Conservation (phyloP, 805 yeast genomes). For the Lachancea fermentati region DNA sequence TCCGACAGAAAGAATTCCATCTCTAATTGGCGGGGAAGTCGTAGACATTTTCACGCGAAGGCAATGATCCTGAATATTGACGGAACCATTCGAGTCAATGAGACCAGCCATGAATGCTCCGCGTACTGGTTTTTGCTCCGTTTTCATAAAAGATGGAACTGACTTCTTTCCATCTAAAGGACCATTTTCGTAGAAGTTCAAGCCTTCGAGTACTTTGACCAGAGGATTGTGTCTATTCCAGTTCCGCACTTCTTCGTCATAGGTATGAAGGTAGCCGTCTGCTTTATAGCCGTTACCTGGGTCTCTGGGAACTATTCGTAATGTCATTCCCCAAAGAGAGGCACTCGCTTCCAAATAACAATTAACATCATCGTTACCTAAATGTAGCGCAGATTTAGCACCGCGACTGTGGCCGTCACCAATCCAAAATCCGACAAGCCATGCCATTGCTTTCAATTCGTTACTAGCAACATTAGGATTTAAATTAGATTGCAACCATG, state of each 20-base stretch:
- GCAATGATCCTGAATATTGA: constrained; percentile 1
- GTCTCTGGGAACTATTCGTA: constrained; percentile 1
- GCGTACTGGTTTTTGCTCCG: constrained; percentile 7
- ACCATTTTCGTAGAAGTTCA: constrained; percentile 5
- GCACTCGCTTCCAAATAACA: constrained; percentile 2
- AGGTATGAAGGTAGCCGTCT: constrained; percentile 2
- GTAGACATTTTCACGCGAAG: constrained; percentile 4
- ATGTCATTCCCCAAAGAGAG: constrained; percentile 8
- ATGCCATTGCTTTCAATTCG: constrained; percentile 10
- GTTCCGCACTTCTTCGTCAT: background rate
- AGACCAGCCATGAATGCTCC: constrained; percentile 11
- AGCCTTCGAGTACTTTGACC: constrained; percentile 5
- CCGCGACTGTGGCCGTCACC: constrained; percentile 11
- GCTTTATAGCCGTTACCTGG: constrained; percentile 3
- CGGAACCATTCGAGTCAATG: constrained; percentile 10
- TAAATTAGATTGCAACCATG: constrained; percentile 7
- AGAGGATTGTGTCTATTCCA: constrained; percentile 9
- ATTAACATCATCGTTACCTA: constrained; percentile 9
- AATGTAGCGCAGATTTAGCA: constrained; percentile 8
- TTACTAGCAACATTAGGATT: constrained; percentile 1
- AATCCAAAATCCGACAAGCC: constrained; percentile 13
- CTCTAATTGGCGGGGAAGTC: constrained; percentile 4
- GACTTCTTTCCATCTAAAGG: constrained; percentile 3
- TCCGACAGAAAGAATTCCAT: constrained; percentile 5
- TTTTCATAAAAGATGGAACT: constrained; percentile 5